phyloP scores from a whole-genome alignment of 805 yeast species.

The Maudiozyma serrabonitensis region DNA sequence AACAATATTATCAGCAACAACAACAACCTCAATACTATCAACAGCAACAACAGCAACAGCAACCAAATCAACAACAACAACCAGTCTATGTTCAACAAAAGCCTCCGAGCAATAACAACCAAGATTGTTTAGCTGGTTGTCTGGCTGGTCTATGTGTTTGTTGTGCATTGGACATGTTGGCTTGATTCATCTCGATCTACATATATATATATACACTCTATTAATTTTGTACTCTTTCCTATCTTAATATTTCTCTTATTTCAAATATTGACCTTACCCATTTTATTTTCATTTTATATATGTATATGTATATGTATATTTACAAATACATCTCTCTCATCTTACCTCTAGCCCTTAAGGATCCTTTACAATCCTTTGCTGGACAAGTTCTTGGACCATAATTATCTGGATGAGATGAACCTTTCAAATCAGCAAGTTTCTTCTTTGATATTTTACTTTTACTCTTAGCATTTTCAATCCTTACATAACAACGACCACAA shows the following conservation, averaged over 20 bases:
- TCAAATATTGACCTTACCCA: too few species aligned
- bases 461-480: constrained; percentile 39
- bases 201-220: not conserved
- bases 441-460: constrained; percentile 17
- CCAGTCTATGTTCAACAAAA: constrained; percentile 42
- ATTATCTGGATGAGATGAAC: constrained; percentile 33
- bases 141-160: constrained; percentile 43
- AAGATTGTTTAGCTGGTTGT: constrained; percentile 40
- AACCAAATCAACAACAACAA: constrained; percentile 35
- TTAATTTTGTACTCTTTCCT: too few species aligned
- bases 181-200: constrained; percentile 13
- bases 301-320: not conserved
- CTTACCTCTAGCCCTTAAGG: constrained; percentile 37
- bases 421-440: constrained; percentile 18
- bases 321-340: constrained; percentile 46
- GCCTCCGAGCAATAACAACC: constrained; percentile 26
- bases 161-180: constrained; percentile 42
- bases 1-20: constrained; percentile 31
- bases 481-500: constrained; percentile 76
- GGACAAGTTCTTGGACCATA: constrained; percentile 54
- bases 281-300: not conserved
- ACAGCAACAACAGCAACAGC: constrained; percentile 8
- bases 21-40: constrained; percentile 7
- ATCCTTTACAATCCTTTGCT: constrained; percentile 38
- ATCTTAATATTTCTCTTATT: too few species aligned